Evolutionary conservation across 2,329 filamentous ascomycete species (phyloP).

Genomic region (Pseudocercospora musae): DNA sequence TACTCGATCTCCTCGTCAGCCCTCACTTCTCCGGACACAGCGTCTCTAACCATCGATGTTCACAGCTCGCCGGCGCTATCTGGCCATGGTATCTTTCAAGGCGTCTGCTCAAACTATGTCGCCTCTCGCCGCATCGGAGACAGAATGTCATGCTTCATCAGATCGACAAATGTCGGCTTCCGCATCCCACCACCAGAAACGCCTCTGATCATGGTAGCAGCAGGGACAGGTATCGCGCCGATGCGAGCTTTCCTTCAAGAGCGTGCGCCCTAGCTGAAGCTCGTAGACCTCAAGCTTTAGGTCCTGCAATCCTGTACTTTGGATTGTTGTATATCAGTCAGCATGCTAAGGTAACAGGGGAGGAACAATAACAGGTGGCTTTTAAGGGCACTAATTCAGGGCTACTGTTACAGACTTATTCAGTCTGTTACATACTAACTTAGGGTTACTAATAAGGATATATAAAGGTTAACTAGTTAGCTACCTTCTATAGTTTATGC

Average conservation of each 20-base stretch:
- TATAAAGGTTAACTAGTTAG: no score
- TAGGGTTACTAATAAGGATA: no score
- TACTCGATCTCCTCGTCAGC: slow-evolving; percentile 29
- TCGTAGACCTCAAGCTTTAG: slow-evolving; percentile 24
- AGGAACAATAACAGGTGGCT: no score
- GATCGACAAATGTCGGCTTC: slow-evolving; percentile 39
- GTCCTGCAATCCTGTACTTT: slow-evolving; percentile 34
- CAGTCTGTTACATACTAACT: no score
- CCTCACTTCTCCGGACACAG: slow-evolving; percentile 11
- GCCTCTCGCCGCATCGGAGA: slow-evolving; percentile 37
- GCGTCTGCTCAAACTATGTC: slow-evolving; percentile 41
- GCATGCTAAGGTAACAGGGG: no score
- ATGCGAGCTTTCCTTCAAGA: slow-evolving; percentile 46
- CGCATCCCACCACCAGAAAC: slow-evolving; percentile 39
- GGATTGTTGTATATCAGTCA: no score
- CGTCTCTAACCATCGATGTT: slow-evolving; percentile 62
- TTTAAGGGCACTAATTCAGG: no score
- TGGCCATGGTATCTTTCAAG: slow-evolving; percentile 32
- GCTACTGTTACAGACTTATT: no score
- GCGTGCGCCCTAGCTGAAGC: slow-evolving; percentile 36
- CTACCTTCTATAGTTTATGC: no score
- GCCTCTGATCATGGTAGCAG: slow-evolving; percentile 53
- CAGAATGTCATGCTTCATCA: slow-evolving; percentile 38
- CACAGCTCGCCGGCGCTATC: slow-evolving; percentile 15
- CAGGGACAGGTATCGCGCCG: slow-evolving; percentile 52